Conservation (phyloP, 371 early-diverging fungal species). For the Amoeboaphelidium occidentale region DNA sequence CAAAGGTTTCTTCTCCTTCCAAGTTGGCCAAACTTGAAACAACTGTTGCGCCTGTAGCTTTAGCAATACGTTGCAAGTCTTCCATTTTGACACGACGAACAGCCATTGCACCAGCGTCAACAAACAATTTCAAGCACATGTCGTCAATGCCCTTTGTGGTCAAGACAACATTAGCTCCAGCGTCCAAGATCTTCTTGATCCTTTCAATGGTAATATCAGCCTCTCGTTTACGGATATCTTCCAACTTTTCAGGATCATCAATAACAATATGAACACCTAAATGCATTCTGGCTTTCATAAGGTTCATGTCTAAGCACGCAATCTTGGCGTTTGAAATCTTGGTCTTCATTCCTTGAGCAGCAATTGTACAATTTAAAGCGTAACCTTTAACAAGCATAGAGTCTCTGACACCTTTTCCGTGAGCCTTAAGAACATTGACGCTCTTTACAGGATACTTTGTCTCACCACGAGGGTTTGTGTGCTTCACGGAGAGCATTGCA, state of each 20-base stretch:
- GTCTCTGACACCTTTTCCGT: constrained; percentile 89
- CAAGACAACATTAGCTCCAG: constrained; percentile 95
- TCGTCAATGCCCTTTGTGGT: constrained; percentile 99
- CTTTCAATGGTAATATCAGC: constrained; percentile 88
- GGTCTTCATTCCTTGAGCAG: constrained; percentile 79
- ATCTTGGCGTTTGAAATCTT: constrained; percentile 76
- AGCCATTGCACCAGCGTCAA: constrained; percentile 78
- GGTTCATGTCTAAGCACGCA: constrained; percentile 97
- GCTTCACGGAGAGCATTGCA: constrained; percentile 79
- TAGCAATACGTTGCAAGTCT: constrained; percentile 92
- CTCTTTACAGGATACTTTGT: constrained; percentile 88
- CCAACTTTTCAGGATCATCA: constrained; percentile 93
- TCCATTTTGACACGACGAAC: constrained; percentile 94
- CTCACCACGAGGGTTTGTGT: constrained; percentile 57
- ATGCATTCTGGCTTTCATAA: constrained; percentile 97
- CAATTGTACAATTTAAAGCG: constrained; percentile 95
- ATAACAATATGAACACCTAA: constrained; percentile 93
- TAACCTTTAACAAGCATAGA: constrained; percentile 82
- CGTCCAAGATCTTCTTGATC: constrained; percentile 77
- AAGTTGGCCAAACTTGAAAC: constrained; percentile 91
- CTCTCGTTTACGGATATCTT: constrained; percentile 91
- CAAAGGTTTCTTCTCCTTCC: constrained; percentile 92
- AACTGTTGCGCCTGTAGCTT: constrained; percentile 87
- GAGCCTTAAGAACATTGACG: constrained; percentile 96
- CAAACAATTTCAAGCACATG: constrained; percentile 87